Conservation (phyloP, 2,329 filamentous ascomycete genomes). For the Ceratocystis alfenasii region DNA sequence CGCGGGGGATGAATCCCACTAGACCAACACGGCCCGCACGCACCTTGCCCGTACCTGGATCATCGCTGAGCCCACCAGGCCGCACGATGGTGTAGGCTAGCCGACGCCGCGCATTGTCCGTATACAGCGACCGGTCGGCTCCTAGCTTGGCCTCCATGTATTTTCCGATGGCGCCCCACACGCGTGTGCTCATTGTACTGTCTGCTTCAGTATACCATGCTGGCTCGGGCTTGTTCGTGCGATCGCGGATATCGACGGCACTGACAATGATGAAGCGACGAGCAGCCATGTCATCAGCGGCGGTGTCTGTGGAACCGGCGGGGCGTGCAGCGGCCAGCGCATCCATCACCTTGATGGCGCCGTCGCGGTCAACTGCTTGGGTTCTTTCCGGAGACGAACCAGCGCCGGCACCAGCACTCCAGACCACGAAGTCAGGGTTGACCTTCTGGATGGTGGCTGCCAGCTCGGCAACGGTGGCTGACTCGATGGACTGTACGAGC, state of each 20-base stretch:
- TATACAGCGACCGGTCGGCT: conserved; percentile 33
- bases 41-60: conserved; percentile 31
- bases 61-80: conserved; percentile 33
- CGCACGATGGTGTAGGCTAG: conserved; percentile 37
- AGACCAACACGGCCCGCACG: conserved; percentile 34
- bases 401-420: conserved; percentile 27
- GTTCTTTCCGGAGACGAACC: conserved; percentile 31
- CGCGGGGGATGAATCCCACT: conserved; percentile 30
- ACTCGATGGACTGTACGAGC: conserved; percentile 35
- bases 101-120: conserved; percentile 27
- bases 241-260: conserved; percentile 35
- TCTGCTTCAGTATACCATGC: conserved; percentile 35
- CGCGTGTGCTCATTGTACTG: conserved; percentile 28
- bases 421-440: conserved; percentile 29
- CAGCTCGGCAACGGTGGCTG: conserved; percentile 30
- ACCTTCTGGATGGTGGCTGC: conserved; percentile 29
- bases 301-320: neutral
- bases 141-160: conserved; percentile 35
- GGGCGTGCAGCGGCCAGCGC: conserved; percentile 31
- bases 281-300: conserved; percentile 22
- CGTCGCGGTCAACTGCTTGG: conserved; percentile 35
- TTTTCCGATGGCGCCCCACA: conserved; percentile 32
- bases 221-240: conserved; percentile 30
- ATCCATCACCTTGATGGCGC: conserved; percentile 36
- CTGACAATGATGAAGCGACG: conserved; percentile 33